Evolutionary conservation across 208 protist genomes (phyloP).

Genomic region (Wallacemonas sp.): DNA sequence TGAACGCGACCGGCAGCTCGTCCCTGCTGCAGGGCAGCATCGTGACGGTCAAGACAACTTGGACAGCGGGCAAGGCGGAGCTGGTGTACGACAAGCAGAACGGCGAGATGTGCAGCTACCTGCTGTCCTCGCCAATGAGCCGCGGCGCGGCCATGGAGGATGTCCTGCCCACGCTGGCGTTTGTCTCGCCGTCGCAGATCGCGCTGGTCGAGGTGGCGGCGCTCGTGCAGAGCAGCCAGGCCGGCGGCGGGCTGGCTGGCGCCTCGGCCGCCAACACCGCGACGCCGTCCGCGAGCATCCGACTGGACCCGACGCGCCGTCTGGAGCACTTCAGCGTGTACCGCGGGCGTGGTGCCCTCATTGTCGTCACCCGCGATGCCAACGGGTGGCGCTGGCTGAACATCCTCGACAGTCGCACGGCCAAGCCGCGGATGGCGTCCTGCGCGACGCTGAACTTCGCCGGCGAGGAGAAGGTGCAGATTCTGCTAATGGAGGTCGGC

Average conservation of each 20-base stretch:
- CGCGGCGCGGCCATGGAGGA: constrained; percentile 13
- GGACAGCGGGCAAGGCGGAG: constrained; percentile 42
- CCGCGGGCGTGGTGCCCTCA: constrained; percentile 41
- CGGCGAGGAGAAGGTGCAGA: constrained; percentile 62
- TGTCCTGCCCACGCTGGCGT: constrained; percentile 43
- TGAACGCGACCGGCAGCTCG: constrained; percentile 21
- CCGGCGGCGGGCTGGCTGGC: background rate
- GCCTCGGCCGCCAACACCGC: constrained; percentile 7
- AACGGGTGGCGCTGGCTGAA: constrained; percentile 87
- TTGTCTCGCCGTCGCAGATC: constrained; percentile 42
- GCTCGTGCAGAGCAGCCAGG: constrained; percentile 24
- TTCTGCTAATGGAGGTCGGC: constrained; percentile 53
- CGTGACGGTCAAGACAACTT: constrained; percentile 42
- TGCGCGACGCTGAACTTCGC: constrained; percentile 73
- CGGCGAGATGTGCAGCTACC: constrained; percentile 55
- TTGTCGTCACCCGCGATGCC: constrained; percentile 73
- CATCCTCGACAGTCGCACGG: constrained; percentile 66
- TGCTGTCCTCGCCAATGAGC: constrained; percentile 33
- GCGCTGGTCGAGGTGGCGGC: constrained; percentile 41
- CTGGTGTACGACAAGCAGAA: constrained; percentile 46
- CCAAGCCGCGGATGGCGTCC: constrained; percentile 56
- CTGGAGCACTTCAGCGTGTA: constrained; percentile 72
- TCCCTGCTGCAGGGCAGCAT: constrained; percentile 40
- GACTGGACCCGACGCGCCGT: constrained; percentile 40
- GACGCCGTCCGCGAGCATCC: constrained; percentile 28